A percentile compares a stretch with the other conserved stretches of the same genome.
These are phyloP conservation scores for Sugiyamaella sp. DNA, from an alignment of 1,139 yeast species.

Conservation along the genomic window DNA sequence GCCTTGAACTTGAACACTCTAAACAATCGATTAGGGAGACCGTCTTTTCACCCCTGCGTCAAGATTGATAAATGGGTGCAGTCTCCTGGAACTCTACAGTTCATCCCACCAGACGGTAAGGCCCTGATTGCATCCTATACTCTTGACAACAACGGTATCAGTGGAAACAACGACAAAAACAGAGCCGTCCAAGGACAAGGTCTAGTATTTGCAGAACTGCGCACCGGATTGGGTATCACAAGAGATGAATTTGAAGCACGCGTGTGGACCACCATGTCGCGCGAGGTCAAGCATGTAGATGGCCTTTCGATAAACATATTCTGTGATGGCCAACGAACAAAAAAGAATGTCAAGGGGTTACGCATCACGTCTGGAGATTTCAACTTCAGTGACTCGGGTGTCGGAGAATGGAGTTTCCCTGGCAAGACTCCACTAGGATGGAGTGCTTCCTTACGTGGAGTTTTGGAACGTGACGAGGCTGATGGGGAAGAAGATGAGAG, in stretches of 20 bases:
- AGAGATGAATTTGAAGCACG: slow-evolving; percentile 77
- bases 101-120: slow-evolving; percentile 89
- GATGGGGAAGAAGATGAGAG: slow-evolving; percentile 31
- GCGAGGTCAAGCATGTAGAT: slow-evolving; percentile 60
- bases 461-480: slow-evolving; percentile 38
- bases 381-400: slow-evolving; percentile 54
- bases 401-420: slow-evolving; percentile 75
- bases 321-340: slow-evolving; percentile 41
- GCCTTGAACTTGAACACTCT: slow-evolving; percentile 56
- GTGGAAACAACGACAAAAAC: slow-evolving; percentile 31
- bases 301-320: slow-evolving; percentile 56
- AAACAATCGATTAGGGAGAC: slow-evolving; percentile 43
- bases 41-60: slow-evolving; percentile 61
- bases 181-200: slow-evolving; percentile 46
- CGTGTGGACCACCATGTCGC: slow-evolving; percentile 55
- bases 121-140: slow-evolving; percentile 66
- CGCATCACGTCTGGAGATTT: slow-evolving; percentile 77
- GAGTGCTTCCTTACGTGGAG: slow-evolving; percentile 70
- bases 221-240: slow-evolving; percentile 60
- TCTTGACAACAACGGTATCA: slow-evolving; percentile 45
- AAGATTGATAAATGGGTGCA: slow-evolving; percentile 38
- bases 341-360: slow-evolving; percentile 50
- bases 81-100: slow-evolving; percentile 50
- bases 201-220: slow-evolving; percentile 60
- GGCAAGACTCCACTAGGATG: slow-evolving; percentile 64